Evolutionary conservation across 495 filamentous ascomycete species (phyloP).

Genomic region (Elasticomyces elasticus): DNA sequence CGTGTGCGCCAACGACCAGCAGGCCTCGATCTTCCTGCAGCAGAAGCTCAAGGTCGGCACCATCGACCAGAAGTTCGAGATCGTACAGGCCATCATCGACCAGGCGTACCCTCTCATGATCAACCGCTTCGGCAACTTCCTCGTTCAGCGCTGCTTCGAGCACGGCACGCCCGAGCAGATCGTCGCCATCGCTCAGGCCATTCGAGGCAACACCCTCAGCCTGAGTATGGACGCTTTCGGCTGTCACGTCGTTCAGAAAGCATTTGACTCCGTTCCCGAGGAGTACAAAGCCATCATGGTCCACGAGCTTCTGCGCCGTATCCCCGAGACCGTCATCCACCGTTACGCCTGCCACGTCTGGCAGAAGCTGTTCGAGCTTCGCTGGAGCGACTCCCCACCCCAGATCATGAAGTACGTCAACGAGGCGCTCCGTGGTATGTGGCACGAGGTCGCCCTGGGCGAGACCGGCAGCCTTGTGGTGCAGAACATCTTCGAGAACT

Average conservation of each 20-base stretch:
- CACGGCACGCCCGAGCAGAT: constrained; percentile 94
- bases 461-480: constrained; percentile 97
- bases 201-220: constrained; percentile 85
- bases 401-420: constrained; percentile 99
- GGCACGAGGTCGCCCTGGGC: constrained; percentile 94
- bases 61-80: constrained; percentile 89
- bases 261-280: constrained; percentile 92
- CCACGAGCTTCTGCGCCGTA: constrained; percentile 85
- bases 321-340: constrained; percentile 96
- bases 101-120: constrained; percentile 96
- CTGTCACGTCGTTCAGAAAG: constrained; percentile 96
- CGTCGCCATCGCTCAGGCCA: constrained; percentile 85
- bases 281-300: constrained; percentile 98
- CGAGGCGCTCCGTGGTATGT: constrained; percentile 89
- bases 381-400: constrained; percentile 88
- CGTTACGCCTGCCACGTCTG: constrained; percentile 98
- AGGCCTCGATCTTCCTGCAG: constrained; percentile 96
- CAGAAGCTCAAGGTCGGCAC: constrained; percentile 98
- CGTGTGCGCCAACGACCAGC: constrained; percentile 96
- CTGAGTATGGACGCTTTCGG: constrained; percentile 98
- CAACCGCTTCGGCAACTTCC: constrained; percentile 96
- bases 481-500: constrained; percentile 99
- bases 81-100: constrained; percentile 89
- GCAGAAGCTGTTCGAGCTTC: constrained; percentile 98
- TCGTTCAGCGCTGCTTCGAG: constrained; percentile 97